Evolutionary conservation across 805 yeast species (phyloP).

Genomic region (Suhomyces faveliae): DNA sequence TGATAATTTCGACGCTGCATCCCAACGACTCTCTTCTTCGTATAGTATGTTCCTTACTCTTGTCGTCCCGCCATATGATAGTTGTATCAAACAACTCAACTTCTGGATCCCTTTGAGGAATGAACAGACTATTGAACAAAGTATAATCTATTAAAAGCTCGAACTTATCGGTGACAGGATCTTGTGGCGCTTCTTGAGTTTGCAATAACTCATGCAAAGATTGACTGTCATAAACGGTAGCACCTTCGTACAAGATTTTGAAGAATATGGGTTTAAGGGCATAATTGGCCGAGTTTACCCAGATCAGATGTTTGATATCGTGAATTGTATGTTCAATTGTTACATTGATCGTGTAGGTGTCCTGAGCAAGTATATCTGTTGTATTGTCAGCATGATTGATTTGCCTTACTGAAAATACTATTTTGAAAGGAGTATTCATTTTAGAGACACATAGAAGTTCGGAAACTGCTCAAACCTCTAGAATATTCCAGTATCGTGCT

Average conservation of each 20-base stretch:
- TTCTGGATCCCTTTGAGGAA: slow-evolving; percentile 26
- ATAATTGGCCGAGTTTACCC: slow-evolving; percentile 25
- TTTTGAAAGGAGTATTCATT: slow-evolving; percentile 22
- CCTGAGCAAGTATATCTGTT: neutral
- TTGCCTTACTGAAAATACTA: slow-evolving; percentile 13
- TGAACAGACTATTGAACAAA: slow-evolving; percentile 15
- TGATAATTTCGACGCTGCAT: slow-evolving; percentile 19
- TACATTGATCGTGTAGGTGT: slow-evolving; percentile 13
- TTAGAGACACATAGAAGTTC: neutral
- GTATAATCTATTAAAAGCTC: slow-evolving; percentile 24
- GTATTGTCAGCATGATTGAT: slow-evolving; percentile 2
- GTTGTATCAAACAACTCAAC: slow-evolving; percentile 24
- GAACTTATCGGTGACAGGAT: slow-evolving; percentile 9
- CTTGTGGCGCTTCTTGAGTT: slow-evolving; percentile 5
- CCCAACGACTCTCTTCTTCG: slow-evolving; percentile 18
- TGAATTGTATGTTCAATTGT: slow-evolving; percentile 23
- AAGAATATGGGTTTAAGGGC: slow-evolving; percentile 27
- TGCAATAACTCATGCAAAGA: slow-evolving; percentile 14
- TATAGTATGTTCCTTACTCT: neutral
- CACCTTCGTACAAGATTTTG: slow-evolving; percentile 13
- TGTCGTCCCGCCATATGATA: slow-evolving; percentile 14
- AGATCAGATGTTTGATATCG: slow-evolving; percentile 28
- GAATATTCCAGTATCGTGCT: neutral
- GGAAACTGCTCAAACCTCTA: neutral
- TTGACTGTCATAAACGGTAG: slow-evolving; percentile 11